phyloP scores from a whole-genome alignment of 2,329 filamentous ascomycete species.

The Aspergillus sp. region DNA sequence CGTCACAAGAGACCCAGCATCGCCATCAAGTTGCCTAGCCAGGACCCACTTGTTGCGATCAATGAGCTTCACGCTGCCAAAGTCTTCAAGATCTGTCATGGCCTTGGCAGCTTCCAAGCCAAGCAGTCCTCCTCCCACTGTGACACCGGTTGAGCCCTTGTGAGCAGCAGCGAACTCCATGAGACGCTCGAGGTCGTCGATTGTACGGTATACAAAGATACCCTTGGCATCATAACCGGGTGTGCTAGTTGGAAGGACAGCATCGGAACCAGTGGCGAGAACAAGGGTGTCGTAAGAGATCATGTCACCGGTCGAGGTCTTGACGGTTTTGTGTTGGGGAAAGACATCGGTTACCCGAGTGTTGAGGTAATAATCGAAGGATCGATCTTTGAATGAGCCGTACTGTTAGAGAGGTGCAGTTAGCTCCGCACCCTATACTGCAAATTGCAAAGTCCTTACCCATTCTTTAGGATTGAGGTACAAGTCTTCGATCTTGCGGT shows the following conservation, averaged over 20 bases:
- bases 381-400: conserved; percentile 65
- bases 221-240: conserved; percentile 79
- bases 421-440: neutral
- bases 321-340: conserved; percentile 66
- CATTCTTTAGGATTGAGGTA: conserved; percentile 85
- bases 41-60: conserved; percentile 84
- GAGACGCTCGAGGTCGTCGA: conserved; percentile 76
- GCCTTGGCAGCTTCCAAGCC: conserved; percentile 90
- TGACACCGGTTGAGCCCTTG: conserved; percentile 71
- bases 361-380: conserved; percentile 76
- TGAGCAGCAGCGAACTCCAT: conserved; percentile 72
- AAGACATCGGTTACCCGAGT: conserved; percentile 72
- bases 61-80: conserved; percentile 74
- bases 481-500: conserved; percentile 82
- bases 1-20: conserved; percentile 80
- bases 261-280: conserved; percentile 84
- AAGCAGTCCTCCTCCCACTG: conserved; percentile 82
- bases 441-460: conserved; percentile 53
- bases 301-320: conserved; percentile 69
- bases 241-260: conserved; percentile 71
- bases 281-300: conserved; percentile 81
- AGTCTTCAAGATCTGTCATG: conserved; percentile 82
- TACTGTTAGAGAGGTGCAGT: conserved; percentile 56
- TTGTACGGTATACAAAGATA: conserved; percentile 87
- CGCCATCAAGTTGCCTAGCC: conserved; percentile 78